Evolutionary conservation across 371 early-diverging fungal species (phyloP).

Genomic region (Mucor circinelloides): DNA sequence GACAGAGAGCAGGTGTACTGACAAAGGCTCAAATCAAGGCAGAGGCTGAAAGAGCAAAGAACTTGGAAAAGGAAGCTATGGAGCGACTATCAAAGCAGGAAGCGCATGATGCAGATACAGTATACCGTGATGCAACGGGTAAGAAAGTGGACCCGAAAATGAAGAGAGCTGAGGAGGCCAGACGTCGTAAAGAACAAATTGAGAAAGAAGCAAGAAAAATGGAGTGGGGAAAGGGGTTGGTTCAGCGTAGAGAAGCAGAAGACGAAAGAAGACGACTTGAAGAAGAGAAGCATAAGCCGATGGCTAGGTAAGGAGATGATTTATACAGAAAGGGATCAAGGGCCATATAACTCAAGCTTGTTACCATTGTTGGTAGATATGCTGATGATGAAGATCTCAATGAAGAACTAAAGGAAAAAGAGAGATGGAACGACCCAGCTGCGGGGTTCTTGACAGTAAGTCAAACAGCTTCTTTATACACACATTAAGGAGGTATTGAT

Average conservation of each 20-base stretch:
- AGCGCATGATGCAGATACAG: slow-evolving; percentile 71
- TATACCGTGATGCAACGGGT: slow-evolving; percentile 80
- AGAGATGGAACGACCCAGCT: slow-evolving; percentile 73
- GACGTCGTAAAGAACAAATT: slow-evolving; percentile 55
- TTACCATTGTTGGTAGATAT: slow-evolving; percentile 44
- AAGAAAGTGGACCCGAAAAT: slow-evolving; percentile 71
- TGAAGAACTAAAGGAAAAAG: slow-evolving; percentile 58
- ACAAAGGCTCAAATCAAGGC: slow-evolving; percentile 50
- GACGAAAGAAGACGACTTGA: slow-evolving; percentile 47
- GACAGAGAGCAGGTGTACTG: slow-evolving; percentile 59
- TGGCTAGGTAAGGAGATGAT: slow-evolving; percentile 55
- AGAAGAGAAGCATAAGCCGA: slow-evolving; percentile 62
- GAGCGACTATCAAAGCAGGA: slow-evolving; percentile 31
- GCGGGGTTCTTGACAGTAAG: slow-evolving; percentile 65
- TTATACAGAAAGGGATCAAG: neutral
- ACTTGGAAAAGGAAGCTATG: slow-evolving; percentile 34
- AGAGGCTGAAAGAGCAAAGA: slow-evolving; percentile 52
- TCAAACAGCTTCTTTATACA: neutral
- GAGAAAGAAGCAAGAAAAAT: slow-evolving; percentile 67
- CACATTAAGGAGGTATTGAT: neutral
- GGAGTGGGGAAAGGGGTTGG: slow-evolving; percentile 82
- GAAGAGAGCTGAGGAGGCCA: slow-evolving; percentile 63
- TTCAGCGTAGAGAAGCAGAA: slow-evolving; percentile 65
- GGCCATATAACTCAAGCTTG: neutral
- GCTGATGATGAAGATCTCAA: slow-evolving; percentile 68